Evolutionary conservation across 2,329 filamentous ascomycete genomes (phyloP).

Genomic region (Colletotrichum siamense): DNA sequence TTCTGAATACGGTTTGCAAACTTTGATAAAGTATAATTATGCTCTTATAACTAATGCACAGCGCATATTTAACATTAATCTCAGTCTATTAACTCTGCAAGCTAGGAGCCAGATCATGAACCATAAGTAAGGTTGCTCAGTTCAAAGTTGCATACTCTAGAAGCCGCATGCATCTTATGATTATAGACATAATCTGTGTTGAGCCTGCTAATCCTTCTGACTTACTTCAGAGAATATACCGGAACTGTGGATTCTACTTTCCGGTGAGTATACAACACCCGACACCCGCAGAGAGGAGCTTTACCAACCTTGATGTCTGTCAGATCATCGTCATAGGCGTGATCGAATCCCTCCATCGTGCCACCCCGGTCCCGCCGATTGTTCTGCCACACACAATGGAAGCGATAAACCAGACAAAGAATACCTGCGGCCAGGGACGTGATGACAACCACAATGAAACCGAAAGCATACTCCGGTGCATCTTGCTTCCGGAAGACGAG

Average conservation of each 20-base stretch:
- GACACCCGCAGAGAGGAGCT: neutral
- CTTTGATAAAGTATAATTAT: neutral
- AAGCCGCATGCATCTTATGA: neutral
- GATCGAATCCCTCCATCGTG: constrained; percentile 52
- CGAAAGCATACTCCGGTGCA: constrained; percentile 27
- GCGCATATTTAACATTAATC: neutral
- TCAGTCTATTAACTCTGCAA: neutral
- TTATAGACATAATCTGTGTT: neutral
- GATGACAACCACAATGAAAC: constrained; percentile 42
- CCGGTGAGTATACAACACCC: neutral
- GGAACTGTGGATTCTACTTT: constrained; percentile 29
- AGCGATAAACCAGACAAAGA: constrained; percentile 47
- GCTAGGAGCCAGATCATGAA: neutral
- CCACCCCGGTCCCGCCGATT: constrained; percentile 44
- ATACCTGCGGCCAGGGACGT: constrained; percentile 32
- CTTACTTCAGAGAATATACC: constrained; percentile 24
- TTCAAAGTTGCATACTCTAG: neutral
- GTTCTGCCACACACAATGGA: constrained; percentile 50
- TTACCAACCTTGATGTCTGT: constrained; percentile 44
- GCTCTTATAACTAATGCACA: neutral
- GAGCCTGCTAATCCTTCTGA: neutral
- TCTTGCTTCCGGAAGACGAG: constrained; percentile 45
- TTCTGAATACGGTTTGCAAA: neutral
- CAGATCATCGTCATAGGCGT: constrained; percentile 58
- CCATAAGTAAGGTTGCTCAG: neutral